Evolutionary conservation across 2,329 filamentous ascomycete genomes (phyloP).

Genomic region (Leptographium procerum): DNA sequence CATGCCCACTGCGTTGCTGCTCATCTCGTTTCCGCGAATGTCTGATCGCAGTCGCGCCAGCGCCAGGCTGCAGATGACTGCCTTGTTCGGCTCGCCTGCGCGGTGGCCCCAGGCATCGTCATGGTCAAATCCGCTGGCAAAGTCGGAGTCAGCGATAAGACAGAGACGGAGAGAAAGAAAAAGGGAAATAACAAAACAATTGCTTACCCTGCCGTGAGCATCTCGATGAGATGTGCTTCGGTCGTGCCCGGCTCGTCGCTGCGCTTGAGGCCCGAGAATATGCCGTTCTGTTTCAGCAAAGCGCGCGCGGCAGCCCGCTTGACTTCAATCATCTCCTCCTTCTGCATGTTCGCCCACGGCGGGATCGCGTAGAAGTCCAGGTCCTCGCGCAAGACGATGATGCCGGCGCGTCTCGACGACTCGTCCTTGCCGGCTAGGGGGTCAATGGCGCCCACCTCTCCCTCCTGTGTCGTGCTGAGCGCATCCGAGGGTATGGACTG

Average conservation of each 20-base stretch:
- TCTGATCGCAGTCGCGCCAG: slow-evolving; percentile 88
- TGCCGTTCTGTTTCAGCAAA: slow-evolving; percentile 81
- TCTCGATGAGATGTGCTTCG: slow-evolving; percentile 96
- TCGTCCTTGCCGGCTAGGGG: slow-evolving; percentile 59
- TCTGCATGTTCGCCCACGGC: slow-evolving; percentile 70
- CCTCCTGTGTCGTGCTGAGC: slow-evolving; percentile 49
- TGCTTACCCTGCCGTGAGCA: slow-evolving; percentile 96
- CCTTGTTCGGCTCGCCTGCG: slow-evolving; percentile 95
- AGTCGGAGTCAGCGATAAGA: slow-evolving; percentile 10
- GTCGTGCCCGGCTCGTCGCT: slow-evolving; percentile 95
- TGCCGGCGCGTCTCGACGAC: slow-evolving; percentile 85
- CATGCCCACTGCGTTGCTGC: slow-evolving; percentile 83
- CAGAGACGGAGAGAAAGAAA: neutral
- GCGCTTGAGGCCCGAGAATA: slow-evolving; percentile 89
- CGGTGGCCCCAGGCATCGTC: slow-evolving; percentile 93
- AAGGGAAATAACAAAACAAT: slow-evolving; percentile 10
- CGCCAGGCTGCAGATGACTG: slow-evolving; percentile 92
- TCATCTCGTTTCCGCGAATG: slow-evolving; percentile 66
- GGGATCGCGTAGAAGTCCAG: slow-evolving; percentile 97
- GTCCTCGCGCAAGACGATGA: slow-evolving; percentile 93
- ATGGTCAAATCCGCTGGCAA: slow-evolving; percentile 78
- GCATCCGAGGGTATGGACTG: slow-evolving; percentile 80
- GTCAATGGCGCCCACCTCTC: slow-evolving; percentile 58
- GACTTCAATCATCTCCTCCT: slow-evolving; percentile 86
- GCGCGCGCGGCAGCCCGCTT: slow-evolving; percentile 84